These are phyloP conservation scores for Delitschia confertaspora DNA, from an alignment of 495 filamentous ascomycete species.

Conservation along the genomic window DNA sequence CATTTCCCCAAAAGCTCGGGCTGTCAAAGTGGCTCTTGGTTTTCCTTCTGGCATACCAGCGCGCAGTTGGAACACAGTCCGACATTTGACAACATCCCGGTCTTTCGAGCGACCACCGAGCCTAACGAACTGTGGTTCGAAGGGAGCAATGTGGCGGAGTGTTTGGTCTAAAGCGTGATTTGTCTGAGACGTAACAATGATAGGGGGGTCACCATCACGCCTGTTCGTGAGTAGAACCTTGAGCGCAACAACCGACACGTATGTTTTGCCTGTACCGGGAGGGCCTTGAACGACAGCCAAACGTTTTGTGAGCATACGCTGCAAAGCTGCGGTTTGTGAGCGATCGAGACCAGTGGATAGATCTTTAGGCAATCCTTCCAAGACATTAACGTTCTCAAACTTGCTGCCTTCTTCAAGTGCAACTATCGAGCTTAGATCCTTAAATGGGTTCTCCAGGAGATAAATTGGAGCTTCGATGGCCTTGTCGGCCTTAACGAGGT, in stretches of 20 bases:
- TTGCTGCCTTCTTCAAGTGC: constrained; percentile 21
- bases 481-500: constrained; percentile 47
- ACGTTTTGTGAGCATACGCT: constrained; percentile 60
- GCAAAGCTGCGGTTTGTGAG: constrained; percentile 60
- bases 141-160: constrained; percentile 54
- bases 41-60: constrained; percentile 14
- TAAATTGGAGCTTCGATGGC: constrained; percentile 44
- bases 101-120: constrained; percentile 71
- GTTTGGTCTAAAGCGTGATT: constrained; percentile 92
- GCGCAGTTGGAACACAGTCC: constrained; percentile 57
- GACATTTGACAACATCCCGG: constrained; percentile 50
- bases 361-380: constrained; percentile 43
- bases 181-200: constrained; percentile 76
- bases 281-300: constrained; percentile 83
- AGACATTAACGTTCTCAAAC: constrained; percentile 39
- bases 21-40: constrained; percentile 24
- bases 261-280: constrained; percentile 85
- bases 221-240: constrained; percentile 58
- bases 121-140: constrained; percentile 61
- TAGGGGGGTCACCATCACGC: constrained; percentile 52
- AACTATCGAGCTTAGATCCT: constrained; percentile 40
- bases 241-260: constrained; percentile 63
- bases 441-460: constrained; percentile 38
- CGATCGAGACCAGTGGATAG: constrained; percentile 49
- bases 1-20: constrained; percentile 38